Percentiles rank a stretch among this genome's conserved stretches.
phyloP scores from a whole-genome alignment of 768 basidiomycete genomes.

The Pisolithus orientalis region DNA sequence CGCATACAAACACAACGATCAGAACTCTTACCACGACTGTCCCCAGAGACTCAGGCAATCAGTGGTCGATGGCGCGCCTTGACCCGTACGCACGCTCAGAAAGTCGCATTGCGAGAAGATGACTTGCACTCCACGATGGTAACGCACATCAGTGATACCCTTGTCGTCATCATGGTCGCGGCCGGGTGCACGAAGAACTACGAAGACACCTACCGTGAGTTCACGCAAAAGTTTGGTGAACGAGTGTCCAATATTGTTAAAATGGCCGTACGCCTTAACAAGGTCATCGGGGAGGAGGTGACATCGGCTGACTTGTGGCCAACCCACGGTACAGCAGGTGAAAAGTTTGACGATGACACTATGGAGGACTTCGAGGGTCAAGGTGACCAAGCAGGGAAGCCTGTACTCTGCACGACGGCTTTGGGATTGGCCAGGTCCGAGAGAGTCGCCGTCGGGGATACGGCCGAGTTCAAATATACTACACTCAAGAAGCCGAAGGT shows the following conservation, averaged over 20 bases:
- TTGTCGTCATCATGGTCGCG: conserved; percentile 36
- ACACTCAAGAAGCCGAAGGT: conserved; percentile 51
- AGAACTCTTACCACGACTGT: background rate
- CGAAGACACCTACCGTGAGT: conserved; percentile 25
- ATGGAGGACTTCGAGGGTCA: conserved; percentile 43
- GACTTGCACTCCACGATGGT: conserved; percentile 33
- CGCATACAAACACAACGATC: background rate
- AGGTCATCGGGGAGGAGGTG: conserved; percentile 53
- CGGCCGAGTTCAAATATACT: conserved; percentile 42
- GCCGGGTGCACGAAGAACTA: conserved; percentile 33
- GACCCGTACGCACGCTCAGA: conserved; percentile 41
- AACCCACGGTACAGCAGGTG: conserved; percentile 38
- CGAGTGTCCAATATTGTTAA: conserved; percentile 29
- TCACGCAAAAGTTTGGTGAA: conserved; percentile 30
- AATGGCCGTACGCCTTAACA: conserved; percentile 29
- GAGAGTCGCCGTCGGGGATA: conserved; percentile 30
- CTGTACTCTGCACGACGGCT: conserved; percentile 51
- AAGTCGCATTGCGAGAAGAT: conserved; percentile 24
- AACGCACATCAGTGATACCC: conserved; percentile 38
- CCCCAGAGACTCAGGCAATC: conserved; percentile 42
- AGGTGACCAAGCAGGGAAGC: conserved; percentile 10
- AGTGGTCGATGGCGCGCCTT: conserved; percentile 53
- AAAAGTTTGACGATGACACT: conserved; percentile 30
- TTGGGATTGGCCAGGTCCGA: conserved; percentile 42
- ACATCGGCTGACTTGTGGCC: conserved; percentile 53